Evolutionary conservation across 768 basidiomycete genomes (phyloP).

Genomic region (Mycena albidolilacea): DNA sequence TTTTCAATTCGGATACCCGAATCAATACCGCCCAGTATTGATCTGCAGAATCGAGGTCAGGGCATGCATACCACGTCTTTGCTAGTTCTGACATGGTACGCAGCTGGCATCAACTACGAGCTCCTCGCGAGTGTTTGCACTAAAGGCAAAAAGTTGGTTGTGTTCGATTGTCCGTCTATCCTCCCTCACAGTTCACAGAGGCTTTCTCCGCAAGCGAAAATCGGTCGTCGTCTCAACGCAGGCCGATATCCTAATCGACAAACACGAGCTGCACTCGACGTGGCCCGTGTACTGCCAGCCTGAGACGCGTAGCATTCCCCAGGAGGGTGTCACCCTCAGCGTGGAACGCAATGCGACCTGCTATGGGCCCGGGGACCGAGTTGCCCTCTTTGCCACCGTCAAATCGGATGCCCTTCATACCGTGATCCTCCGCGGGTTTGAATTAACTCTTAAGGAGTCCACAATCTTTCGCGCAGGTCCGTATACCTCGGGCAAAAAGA

Average conservation of each 20-base stretch:
- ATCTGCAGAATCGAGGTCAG: constrained; percentile 82
- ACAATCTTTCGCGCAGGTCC: constrained; percentile 81
- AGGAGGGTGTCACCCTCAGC: constrained; percentile 81
- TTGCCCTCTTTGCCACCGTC: constrained; percentile 79
- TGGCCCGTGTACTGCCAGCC: constrained; percentile 93
- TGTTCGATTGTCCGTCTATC: not conserved
- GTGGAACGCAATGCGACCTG: constrained; percentile 85
- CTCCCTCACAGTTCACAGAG: constrained; percentile 57
- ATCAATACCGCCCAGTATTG: constrained; percentile 89
- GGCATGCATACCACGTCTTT: not conserved
- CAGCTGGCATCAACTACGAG: constrained; percentile 92
- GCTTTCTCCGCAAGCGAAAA: constrained; percentile 87
- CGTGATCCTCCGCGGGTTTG: constrained; percentile 86
- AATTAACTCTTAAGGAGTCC: constrained; percentile 84
- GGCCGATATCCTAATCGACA: constrained; percentile 87
- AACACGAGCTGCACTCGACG: constrained; percentile 93
- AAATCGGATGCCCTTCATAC: constrained; percentile 79
- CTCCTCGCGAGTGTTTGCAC: constrained; percentile 89
- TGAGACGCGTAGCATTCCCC: constrained; percentile 74
- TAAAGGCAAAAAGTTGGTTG: constrained; percentile 84
- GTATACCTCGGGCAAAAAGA: constrained; percentile 69
- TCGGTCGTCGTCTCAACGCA: constrained; percentile 76
- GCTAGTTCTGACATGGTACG: not conserved
- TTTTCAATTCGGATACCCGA: constrained; percentile 95
- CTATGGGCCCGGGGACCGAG: constrained; percentile 89